Conservation (phyloP, 768 basidiomycete genomes). For the Clathrus columnatus region DNA sequence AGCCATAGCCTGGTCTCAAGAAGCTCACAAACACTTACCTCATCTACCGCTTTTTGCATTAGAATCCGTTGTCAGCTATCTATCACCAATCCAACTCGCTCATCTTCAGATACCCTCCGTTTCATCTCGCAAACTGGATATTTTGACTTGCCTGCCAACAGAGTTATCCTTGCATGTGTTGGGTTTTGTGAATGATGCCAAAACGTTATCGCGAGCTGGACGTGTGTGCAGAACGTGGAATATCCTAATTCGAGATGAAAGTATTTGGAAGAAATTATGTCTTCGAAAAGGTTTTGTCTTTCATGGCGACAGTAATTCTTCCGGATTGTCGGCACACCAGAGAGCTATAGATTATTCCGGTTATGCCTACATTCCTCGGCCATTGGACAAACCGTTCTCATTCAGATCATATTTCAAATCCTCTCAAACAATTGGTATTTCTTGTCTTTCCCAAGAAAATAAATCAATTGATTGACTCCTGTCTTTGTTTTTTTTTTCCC, state of each 20-base stretch:
- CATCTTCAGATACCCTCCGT: neutral
- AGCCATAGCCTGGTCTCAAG: neutral
- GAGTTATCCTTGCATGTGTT: conserved; percentile 75
- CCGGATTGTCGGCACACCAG: too few relatives aligned
- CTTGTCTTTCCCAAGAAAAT: neutral
- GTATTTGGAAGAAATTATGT: conserved; percentile 75
- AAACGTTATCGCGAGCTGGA: conserved; percentile 57
- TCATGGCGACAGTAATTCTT: neutral
- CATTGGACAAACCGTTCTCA: conserved; percentile 31
- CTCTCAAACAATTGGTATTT: conserved; percentile 62
- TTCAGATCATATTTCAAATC: conserved; percentile 65
- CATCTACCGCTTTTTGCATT: neutral
- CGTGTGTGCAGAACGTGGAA: conserved; percentile 70
- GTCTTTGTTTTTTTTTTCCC: neutral
- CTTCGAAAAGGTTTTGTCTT: conserved; percentile 37
- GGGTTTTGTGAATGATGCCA: conserved; percentile 65
- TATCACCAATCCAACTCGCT: neutral
- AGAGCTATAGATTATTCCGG: neutral
- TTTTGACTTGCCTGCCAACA: conserved; percentile 43
- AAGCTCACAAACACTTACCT: neutral
- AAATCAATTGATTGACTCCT: too few relatives aligned
- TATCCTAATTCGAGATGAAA: conserved; percentile 61
- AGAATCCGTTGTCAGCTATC: neutral
- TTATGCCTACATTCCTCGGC: neutral
- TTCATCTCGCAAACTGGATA: conserved; percentile 13